A percentile compares a stretch with the other conserved stretches of the same genome.
These are phyloP conservation scores for Azolla pinnata DNA, from an alignment of 75 land plant genomes.

Conservation along the genomic window DNA sequence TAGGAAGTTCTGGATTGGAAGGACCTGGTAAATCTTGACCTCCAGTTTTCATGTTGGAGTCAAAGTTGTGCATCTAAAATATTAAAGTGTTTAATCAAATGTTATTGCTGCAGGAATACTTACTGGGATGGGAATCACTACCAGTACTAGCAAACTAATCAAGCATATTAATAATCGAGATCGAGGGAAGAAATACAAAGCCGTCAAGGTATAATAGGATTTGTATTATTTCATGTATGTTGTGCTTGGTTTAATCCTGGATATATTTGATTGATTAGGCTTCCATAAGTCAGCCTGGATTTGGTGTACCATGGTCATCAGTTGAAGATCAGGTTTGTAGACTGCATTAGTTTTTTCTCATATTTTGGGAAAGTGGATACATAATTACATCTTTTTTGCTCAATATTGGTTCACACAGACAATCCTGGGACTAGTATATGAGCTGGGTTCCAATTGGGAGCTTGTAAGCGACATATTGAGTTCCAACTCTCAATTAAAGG, in stretches of 20 bases:
- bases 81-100: neutral
- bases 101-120: conserved; percentile 37
- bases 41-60: neutral
- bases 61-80: neutral
- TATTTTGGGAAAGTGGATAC: too few species aligned
- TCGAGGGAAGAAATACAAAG: conserved; percentile 50
- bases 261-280: conserved; percentile 26
- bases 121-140: conserved; percentile 53
- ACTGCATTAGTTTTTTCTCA: neutral
- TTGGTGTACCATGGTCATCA: conserved; percentile 73
- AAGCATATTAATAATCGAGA: conserved; percentile 56
- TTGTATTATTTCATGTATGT: conserved; percentile 3
- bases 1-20: neutral
- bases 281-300: conserved; percentile 39
- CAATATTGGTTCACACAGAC: conserved; percentile 36
- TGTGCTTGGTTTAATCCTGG: neutral
- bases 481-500: conserved; percentile 75
- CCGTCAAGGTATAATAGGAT: conserved; percentile 37
- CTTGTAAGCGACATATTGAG: conserved; percentile 89
- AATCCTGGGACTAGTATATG: conserved; percentile 92
- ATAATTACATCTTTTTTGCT: too few species aligned
- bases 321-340: conserved; percentile 82
- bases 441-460: conserved; percentile 95
- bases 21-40: conserved; percentile 3
- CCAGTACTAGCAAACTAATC: conserved; percentile 55